A percentile compares a stretch with the other conserved stretches of the same genome.
Evolutionary conservation across 495 filamentous ascomycete species (phyloP).

Genomic region (Ascobolus immersus): DNA sequence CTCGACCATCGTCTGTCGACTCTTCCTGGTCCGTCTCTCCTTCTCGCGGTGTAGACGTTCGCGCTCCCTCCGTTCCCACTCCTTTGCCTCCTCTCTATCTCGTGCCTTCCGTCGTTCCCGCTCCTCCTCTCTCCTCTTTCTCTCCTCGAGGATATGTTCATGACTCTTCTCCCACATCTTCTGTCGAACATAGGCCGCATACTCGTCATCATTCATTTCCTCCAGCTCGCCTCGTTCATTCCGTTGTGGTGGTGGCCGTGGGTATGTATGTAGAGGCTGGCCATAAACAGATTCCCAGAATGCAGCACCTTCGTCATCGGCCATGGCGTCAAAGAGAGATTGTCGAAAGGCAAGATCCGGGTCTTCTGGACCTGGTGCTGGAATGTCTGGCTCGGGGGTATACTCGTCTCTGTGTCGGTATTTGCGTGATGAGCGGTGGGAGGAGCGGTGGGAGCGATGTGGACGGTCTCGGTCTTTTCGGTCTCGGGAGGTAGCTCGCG

Average conservation of each 20-base stretch:
- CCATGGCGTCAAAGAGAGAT: slow-evolving; percentile 96
- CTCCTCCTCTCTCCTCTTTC: slow-evolving; percentile 35
- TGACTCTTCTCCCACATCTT: slow-evolving; percentile 86
- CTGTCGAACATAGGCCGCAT: slow-evolving; percentile 52
- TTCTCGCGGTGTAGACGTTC: slow-evolving; percentile 21
- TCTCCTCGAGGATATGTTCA: slow-evolving; percentile 34
- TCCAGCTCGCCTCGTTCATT: slow-evolving; percentile 38
- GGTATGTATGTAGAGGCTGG: slow-evolving; percentile 57
- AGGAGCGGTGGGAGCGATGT: no score
- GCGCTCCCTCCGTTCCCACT: slow-evolving; percentile 17
- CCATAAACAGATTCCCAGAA: slow-evolving; percentile 93
- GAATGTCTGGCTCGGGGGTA: no score
- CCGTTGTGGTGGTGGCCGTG: slow-evolving; percentile 18
- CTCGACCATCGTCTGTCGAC: slow-evolving; percentile 25
- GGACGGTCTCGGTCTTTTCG: no score
- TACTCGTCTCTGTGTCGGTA: no score
- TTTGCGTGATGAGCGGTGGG: no score
- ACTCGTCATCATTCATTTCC: slow-evolving; percentile 75
- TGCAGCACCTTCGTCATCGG: slow-evolving; percentile 83
- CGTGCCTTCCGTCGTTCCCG: slow-evolving; percentile 21
- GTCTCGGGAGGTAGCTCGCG: no score
- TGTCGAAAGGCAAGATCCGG: slow-evolving; percentile 61
- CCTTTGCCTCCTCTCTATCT: slow-evolving; percentile 20
- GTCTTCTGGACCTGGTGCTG: no score
- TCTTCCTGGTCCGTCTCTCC: slow-evolving; percentile 23